phyloP scores from a whole-genome alignment of 768 basidiomycete genomes.

The Psilocybe cubensis region DNA sequence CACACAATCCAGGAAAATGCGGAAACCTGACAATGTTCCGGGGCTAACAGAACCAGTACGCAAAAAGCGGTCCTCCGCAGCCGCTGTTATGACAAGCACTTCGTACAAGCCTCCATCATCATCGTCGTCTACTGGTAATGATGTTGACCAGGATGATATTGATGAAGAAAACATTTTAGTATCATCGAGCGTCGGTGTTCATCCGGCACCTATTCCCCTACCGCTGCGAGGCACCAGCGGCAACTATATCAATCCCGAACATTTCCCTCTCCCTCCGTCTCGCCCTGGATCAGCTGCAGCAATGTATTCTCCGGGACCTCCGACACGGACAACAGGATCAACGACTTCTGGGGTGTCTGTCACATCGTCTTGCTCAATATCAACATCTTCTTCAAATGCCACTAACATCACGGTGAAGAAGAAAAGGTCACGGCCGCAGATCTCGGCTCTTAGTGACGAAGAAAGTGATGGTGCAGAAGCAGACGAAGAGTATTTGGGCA shows the following conservation, averaged over 20 bases:
- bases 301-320: conserved; percentile 35
- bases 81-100: conserved; percentile 37
- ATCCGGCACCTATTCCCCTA: conserved; percentile 26
- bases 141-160: conserved; percentile 41
- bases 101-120: conserved; percentile 29
- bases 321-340: conserved; percentile 30
- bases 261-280: conserved; percentile 39
- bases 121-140: conserved; percentile 25
- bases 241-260: conserved; percentile 32
- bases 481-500: conserved; percentile 61
- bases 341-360: conserved; percentile 28
- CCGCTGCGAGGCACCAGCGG: conserved; percentile 32
- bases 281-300: conserved; percentile 37
- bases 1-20: conserved; percentile 73
- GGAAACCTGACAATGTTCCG: conserved; percentile 70
- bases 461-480: conserved; percentile 75
- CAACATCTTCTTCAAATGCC: conserved; percentile 21
- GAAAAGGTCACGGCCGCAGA: conserved; percentile 56
- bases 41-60: conserved; percentile 30
- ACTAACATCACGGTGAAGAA: conserved; percentile 40
- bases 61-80: conserved; percentile 53
- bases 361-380: conserved; percentile 17
- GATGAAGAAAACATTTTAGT: conserved; percentile 31
- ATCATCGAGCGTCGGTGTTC: too few species aligned
- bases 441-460: conserved; percentile 41